Base-by-base conservation (phyloP, 805 yeast species). In the Metschnikowia cerradonensis region DNA sequence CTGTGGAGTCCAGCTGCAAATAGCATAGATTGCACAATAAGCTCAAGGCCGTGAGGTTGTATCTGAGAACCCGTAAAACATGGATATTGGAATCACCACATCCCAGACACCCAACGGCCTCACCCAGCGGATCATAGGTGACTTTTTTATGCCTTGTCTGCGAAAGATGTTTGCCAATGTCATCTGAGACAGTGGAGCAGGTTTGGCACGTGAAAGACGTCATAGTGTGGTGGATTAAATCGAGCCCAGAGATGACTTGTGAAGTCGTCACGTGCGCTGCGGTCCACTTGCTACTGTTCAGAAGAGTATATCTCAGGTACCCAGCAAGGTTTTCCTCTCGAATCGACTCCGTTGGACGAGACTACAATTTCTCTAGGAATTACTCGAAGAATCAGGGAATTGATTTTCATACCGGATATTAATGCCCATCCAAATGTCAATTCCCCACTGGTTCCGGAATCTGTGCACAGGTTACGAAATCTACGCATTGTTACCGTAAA, bases 11-110 rank as follows among this genome's bases (percentile, higher is more conserved):
- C 36, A 23, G 38, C 52, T 76, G 78, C 33, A 55, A 58, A 19
- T 73, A 63, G 60, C 87, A 82, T 4, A 52, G 43, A 32, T 66
- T 67, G 59, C 87, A 82, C 19, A 79, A 61, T 52, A 80, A 62
- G 0, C 74, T 63, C 74, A 82, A 76, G 57, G 80, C 84, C 15
- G 77, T 72, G 30, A 83, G 79, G 1, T 83, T 86, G 60, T 72
- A 78, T 36, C 86, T 62, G 6, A 78, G 67, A 41, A 82, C 68
- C 46, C 68, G 73, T 48, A 82, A 66, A 57, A 75, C 77, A 62
- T 81, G 84, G 44, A 82, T 71, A 56, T 80, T 82, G 36, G 71
- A 56, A 57, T 80, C 79, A 19, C 70, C 71, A 62, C 87, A 82
- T 39, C 76, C 79, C 59, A 80, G 85, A 62, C 87, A 82, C 54